Conservation (phyloP, 2,329 filamentous ascomycete species). For the Hirsutella rhossiliensis region DNA sequence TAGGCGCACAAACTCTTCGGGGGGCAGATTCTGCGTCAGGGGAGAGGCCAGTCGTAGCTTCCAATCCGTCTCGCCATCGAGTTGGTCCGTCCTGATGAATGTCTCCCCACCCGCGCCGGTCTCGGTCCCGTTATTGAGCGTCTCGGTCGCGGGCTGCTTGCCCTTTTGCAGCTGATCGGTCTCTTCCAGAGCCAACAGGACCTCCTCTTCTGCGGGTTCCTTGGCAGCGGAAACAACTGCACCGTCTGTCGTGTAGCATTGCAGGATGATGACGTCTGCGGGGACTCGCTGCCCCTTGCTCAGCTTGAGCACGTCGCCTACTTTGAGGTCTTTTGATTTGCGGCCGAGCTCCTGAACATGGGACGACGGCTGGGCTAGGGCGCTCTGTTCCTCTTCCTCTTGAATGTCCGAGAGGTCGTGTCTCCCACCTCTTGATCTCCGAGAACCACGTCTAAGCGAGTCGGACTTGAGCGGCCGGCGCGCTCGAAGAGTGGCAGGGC, state of each 20-base stretch:
- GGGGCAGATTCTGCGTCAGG: conserved; percentile 65
- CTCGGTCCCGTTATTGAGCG: conserved; percentile 15
- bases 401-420: conserved; percentile 49
- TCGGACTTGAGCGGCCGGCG: conserved; percentile 32
- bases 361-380: conserved; percentile 29
- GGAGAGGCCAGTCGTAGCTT: conserved; percentile 83
- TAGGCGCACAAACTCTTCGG: conserved; percentile 58
- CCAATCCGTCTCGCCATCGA: conserved; percentile 98
- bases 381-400: conserved; percentile 50
- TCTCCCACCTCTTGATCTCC: conserved; percentile 17
- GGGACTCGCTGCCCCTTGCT: conserved; percentile 87
- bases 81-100: conserved; percentile 92
- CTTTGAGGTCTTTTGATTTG: conserved; percentile 78
- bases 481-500: conserved; percentile 25
- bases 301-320: conserved; percentile 91
- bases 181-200: conserved; percentile 28
- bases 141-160: conserved; percentile 19
- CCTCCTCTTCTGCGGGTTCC: conserved; percentile 24
- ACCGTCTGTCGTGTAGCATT: conserved; percentile 57
- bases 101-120: conserved; percentile 61
- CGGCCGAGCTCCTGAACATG: conserved; percentile 56
- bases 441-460: conserved; percentile 14
- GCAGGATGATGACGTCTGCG: conserved; percentile 85
- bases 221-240: conserved; percentile 14
- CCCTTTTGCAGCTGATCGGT: conserved; percentile 20